phyloP scores from a whole-genome alignment of 345 rosid species.

The Angophora floribunda region DNA sequence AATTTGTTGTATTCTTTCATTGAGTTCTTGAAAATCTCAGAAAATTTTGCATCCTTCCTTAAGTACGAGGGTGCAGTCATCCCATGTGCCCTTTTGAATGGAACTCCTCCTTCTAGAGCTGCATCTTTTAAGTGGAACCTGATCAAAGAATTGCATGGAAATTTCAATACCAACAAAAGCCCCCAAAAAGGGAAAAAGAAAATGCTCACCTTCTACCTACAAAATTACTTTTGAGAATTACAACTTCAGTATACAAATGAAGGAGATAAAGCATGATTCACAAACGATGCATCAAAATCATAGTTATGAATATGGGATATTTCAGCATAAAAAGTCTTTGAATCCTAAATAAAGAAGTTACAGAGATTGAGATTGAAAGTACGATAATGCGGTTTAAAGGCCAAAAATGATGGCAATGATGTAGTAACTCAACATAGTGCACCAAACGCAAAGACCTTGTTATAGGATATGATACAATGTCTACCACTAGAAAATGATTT shows the following conservation, averaged over 20 bases:
- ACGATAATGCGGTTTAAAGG: fast-evolving
- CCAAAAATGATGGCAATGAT: background rate
- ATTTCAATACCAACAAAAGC: background rate
- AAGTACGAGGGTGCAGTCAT: slow-evolving; percentile 6
- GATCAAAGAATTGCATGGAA: background rate
- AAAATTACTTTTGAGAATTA: background rate
- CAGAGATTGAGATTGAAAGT: background rate
- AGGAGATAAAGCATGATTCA: background rate
- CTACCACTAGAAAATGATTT: background rate
- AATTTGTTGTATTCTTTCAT: slow-evolving; percentile 31
- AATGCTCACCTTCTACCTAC: background rate
- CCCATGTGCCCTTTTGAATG: slow-evolving; percentile 25
- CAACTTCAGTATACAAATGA: background rate
- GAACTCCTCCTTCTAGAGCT: slow-evolving; percentile 29
- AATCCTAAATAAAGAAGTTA: background rate
- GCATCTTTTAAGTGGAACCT: slow-evolving; percentile 30
- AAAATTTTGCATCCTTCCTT: slow-evolving; percentile 18
- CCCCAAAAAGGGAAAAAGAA: background rate
- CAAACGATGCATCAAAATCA: background rate
- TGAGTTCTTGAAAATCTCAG: slow-evolving; percentile 18
- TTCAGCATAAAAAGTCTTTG: background rate
- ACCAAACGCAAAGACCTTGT: background rate
- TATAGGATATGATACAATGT: background rate
- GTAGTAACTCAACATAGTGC: background rate
- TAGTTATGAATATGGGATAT: background rate